These are phyloP conservation scores for Aspergillus pseudonomiae DNA, from an alignment of 2,329 filamentous ascomycete genomes.

Conservation along the genomic window DNA sequence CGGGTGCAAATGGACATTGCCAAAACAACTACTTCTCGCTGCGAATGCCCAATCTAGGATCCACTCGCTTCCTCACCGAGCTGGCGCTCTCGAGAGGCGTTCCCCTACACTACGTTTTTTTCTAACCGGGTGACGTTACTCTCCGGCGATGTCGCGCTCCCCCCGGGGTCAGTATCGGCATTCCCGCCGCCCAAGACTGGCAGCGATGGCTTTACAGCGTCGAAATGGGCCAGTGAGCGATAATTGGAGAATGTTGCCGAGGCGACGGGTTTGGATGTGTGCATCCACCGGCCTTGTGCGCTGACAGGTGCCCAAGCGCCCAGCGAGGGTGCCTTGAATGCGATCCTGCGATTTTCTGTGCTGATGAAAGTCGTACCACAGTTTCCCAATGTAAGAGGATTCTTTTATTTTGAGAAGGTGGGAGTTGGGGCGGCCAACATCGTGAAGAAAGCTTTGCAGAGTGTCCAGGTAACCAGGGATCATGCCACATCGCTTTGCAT, in stretches of 20 bases:
- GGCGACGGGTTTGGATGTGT: background rate
- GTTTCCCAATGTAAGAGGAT: background rate
- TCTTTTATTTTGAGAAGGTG: background rate
- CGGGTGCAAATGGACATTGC: slow-evolving; percentile 44
- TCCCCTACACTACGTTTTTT: slow-evolving; percentile 35
- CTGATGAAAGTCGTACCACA: background rate
- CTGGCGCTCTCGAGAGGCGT: slow-evolving; percentile 15
- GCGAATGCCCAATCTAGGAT: slow-evolving; percentile 26
- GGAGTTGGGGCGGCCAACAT: background rate
- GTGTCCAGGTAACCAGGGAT: background rate
- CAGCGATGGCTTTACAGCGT: background rate
- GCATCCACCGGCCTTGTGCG: background rate
- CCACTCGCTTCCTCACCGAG: slow-evolving; percentile 26
- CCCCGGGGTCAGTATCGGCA: slow-evolving; percentile 17
- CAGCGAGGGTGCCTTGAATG: background rate
- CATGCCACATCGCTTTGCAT: background rate
- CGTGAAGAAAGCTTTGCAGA: background rate
- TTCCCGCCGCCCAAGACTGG: background rate
- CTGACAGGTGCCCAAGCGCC: background rate
- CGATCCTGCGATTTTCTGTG: background rate
- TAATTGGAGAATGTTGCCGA: background rate
- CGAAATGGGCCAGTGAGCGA: slow-evolving; percentile 4
- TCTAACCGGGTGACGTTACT: slow-evolving; percentile 3
- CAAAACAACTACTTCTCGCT: slow-evolving; percentile 32
- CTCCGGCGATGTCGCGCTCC: slow-evolving; percentile 7